Evolutionary conservation across 768 basidiomycete species (phyloP).

Genomic region (Dioszegia crocea): DNA sequence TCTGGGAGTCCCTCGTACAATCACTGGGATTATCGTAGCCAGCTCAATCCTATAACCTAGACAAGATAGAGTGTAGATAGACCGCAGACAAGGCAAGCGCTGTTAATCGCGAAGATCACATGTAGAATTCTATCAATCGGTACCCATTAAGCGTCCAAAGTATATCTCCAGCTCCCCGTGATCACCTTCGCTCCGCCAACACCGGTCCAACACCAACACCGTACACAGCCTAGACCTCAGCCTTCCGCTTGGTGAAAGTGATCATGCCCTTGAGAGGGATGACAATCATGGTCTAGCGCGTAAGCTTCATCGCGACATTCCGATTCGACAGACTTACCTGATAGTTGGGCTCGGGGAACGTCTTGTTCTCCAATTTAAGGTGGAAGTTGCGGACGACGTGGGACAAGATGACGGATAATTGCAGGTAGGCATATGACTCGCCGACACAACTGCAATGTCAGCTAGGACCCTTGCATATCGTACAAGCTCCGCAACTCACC

Average conservation of each 20-base stretch:
- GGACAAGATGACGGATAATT: constrained; percentile 76
- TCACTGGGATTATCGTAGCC: too few relatives aligned
- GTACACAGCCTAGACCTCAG: background rate
- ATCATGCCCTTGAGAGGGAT: constrained; percentile 57
- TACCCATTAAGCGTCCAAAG: too few relatives aligned
- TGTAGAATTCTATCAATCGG: too few relatives aligned
- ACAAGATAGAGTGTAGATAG: too few relatives aligned
- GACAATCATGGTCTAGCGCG: constrained; percentile 95
- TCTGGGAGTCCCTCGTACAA: too few relatives aligned
- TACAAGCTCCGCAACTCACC: constrained; percentile 63
- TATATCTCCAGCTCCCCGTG: too few relatives aligned
- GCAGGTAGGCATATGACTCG: constrained; percentile 83
- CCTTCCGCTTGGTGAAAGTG: constrained; percentile 25
- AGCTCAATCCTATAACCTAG: too few relatives aligned
- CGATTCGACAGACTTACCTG: too few relatives aligned
- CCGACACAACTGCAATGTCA: constrained; percentile 25
- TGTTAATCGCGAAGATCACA: too few relatives aligned
- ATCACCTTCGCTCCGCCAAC: background rate
- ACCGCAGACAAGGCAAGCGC: too few relatives aligned
- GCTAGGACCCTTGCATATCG: background rate
- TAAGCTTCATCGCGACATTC: too few relatives aligned
- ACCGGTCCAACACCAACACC: background rate
- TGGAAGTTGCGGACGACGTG: constrained; percentile 74
- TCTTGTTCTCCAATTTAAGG: constrained; percentile 60
- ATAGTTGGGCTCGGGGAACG: constrained; percentile 81